Evolutionary conservation across 352 stramenopile genomes (phyloP), one percentile per base, ranked within the genome.

Genomic region (Pythium graminicola): DNA sequence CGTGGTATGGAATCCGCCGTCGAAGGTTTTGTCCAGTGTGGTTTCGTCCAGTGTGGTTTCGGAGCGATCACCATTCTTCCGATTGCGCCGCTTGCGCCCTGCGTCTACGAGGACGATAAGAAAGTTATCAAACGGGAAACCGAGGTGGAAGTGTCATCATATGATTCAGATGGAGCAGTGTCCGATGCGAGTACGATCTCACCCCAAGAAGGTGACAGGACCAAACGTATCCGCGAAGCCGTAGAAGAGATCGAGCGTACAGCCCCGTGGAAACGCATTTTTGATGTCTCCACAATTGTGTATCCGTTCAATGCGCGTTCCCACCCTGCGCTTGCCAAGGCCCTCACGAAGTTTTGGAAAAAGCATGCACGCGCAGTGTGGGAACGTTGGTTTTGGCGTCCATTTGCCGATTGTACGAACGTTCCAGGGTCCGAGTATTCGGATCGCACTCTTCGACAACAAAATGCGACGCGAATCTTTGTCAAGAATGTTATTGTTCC

Each of bases 331-430:
- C 29, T 62, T 16, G 47, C 46, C 3, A 13, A 16, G 6, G n/a
- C 28, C 0, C 28, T 58, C 13, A 29, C 11, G 0, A 22, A 6
- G 10, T 63, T 63, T 28, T 63, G 56, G 56, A 14, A 32, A 2
- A 10, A 28, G 23, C 31, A 63, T 38, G 47, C 47, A 4, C 40
- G 35, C 10, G 43, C 40, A 9, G 56, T 63, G 28, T 63, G 56
- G 56, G 47, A 57, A 27, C 56, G 56, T 9, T 23, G 49, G 19
- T 57, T 63, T 48, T 63, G 56, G 56, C 19, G 1, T 2, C 43
- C 38, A 0, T 35, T 45, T 19, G 6, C 29, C 7, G 29, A 13
- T 13, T 13, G 13, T 7, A 7, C 7, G 9, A 17, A 41, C 7
- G 11, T 28, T 5, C n/a, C 9, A 1, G 42, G 43, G 6, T 36